Evolutionary conservation across 768 basidiomycete species (phyloP).

Genomic region (Fomitopsis serialis): DNA sequence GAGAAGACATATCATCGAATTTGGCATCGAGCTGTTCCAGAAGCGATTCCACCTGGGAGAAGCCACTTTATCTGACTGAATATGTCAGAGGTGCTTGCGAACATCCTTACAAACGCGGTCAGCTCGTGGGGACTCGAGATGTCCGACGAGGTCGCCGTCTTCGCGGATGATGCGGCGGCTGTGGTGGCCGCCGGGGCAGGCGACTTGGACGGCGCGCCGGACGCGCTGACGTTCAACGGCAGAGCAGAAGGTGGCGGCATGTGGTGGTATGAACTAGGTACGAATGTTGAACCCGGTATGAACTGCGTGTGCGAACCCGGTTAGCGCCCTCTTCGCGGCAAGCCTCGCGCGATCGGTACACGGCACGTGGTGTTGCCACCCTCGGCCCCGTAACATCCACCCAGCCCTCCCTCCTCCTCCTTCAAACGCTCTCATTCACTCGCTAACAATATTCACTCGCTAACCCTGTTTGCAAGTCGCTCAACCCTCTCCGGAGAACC

Average conservation of each 20-base stretch:
- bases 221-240: slow-evolving; percentile 58
- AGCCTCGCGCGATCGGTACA: too few species aligned
- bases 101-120: slow-evolving; percentile 78
- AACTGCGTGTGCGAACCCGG: too few species aligned
- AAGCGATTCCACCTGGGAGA: slow-evolving; percentile 74
- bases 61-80: not conserved
- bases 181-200: slow-evolving; percentile 31
- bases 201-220: slow-evolving; percentile 29
- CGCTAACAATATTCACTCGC: too few species aligned
- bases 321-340: too few species aligned
- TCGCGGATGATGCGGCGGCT: slow-evolving; percentile 15
- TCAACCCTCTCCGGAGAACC: too few species aligned
- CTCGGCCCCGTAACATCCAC: too few species aligned
- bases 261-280: not conserved
- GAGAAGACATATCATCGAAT: slow-evolving; percentile 90
- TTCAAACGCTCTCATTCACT: too few species aligned
- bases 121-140: slow-evolving; percentile 92
- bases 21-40: slow-evolving; percentile 84
- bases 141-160: slow-evolving; percentile 40
- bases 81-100: not conserved
- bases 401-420: too few species aligned
- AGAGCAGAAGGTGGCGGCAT: slow-evolving; percentile 42
- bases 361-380: too few species aligned
- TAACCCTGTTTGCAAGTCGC: too few species aligned
- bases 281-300: too few species aligned